Base-by-base conservation (phyloP, 768 basidiomycete species). In the Trametes sanguinea region DNA sequence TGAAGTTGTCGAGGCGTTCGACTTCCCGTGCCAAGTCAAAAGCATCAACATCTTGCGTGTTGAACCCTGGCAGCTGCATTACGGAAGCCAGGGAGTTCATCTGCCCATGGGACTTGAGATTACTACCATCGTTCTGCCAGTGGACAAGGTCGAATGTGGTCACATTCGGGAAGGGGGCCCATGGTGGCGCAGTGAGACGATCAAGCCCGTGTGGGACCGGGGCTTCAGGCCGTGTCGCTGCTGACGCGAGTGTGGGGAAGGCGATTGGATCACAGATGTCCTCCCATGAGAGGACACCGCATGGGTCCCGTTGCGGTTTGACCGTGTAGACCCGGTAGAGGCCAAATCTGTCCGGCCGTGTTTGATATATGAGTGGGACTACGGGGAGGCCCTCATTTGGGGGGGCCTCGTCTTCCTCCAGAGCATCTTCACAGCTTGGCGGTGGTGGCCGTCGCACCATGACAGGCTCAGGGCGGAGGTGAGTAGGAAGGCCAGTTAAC, bases 81-180 rank as follows among this genome's bases (percentile, higher is more conserved):
- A 57, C 56, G 16, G 69, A 33, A 6, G 72, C 71, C 0, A 77
- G 67, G 0, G 42, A 44, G 13, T 75, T 51, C 1, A 73, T 52
- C 32, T 76, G 70, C 0, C n/a, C 30, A 7, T 60, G 52, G 1
- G 74, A 75, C 51, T 76, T 76, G 0, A 27, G 33, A 14, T 54
- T 69, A 4, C 65, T 69, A 0, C 71, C 69, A 16, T 65, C 63
- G 30, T 70, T 72, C 8, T 67, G 61, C 76, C 76, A 76, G 2
- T 58, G 16, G 65, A 72, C 60, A 10, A 73, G 70, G 1, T 67
- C 67, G 30, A 68, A 73, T 2, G 53, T 58, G 1, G 72, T 51
- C 27, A 56, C 46, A 39, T 66, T 69, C 2, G 13, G 43, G 45
- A 66, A 67, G 4, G 56, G 56, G 10, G 56, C 47, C 5, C 8